Base-by-base conservation (phyloP, 2,329 filamentous ascomycete species). In the Trichoderma sp. region DNA sequence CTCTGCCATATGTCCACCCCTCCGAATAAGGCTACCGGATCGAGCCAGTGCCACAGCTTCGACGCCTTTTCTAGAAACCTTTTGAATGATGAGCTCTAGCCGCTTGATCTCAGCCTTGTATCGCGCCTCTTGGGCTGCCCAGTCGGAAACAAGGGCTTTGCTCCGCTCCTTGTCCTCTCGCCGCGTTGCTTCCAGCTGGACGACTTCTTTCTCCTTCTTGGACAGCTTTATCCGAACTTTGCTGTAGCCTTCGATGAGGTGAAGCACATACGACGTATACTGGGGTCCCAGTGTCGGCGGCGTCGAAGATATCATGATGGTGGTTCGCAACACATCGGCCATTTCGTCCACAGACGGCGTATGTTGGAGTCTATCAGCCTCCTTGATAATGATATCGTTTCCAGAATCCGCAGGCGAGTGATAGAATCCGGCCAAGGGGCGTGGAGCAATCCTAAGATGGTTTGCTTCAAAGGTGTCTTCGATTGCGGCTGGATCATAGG, bases 1-100 rank as follows among this genome's bases (percentile, higher is more conserved):
- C 28, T 69, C 57, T 11, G 15, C 3, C 23, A 12, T 7, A 28
- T 62, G 28, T 15, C 39, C 58, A 17, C 67, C 28, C 50, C 43
- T 59, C 34, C 75, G 74, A n/a, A 78, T 70, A 15, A 85, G 74
- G 55, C 83, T 85, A 15, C 80, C 79, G 5, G 81, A 80, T 57
- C 84, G 80, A 13, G 83, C 83, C 28, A 86, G 72, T 1, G 81
- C 77, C 3, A 86, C 84, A n/a, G 82, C 81, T 70, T 82, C 83
- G 36, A 86, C 77, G 3, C 84, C 83, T 30, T 81, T 79, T 73
- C 74, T 81, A 79, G 76, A 86, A 79, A 75, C 84, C 79, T 28
- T 64, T 36, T 78, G 77, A 36, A 79, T 78, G 20, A 79, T 73
- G 47, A 79, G 71, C 73, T 81, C 78, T 4, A 81, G 78, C 12